A percentile compares a stretch with the other conserved stretches of the same genome.
Conservation (phyloP, 139 green algal species). For the Chlamydomonas sphaeroides region DNA sequence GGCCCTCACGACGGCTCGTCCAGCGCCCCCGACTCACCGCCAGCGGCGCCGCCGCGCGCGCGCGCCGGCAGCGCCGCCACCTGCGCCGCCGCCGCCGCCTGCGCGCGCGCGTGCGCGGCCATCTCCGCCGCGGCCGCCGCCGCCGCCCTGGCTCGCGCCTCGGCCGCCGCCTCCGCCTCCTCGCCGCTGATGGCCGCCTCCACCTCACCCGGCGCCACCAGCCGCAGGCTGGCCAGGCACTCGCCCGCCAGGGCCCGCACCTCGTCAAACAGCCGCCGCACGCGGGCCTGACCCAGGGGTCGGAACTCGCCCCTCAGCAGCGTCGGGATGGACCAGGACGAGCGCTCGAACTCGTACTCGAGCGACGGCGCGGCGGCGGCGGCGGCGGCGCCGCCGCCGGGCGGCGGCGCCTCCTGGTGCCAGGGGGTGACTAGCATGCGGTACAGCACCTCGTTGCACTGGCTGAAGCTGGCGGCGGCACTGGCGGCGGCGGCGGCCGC, state of each 20-base stretch:
- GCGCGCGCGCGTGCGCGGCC: no score
- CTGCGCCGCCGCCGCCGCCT: no score
- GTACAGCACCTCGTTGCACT: slow-evolving; percentile 28
- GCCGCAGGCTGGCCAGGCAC: neutral
- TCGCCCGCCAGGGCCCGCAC: neutral
- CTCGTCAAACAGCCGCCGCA: slow-evolving; percentile 33
- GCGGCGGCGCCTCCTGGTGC: neutral
- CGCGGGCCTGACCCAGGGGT: slow-evolving; percentile 10
- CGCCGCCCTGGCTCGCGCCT: no score
- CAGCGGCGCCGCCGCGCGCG: no score
- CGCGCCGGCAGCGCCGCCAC: no score
- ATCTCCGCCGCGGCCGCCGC: no score
- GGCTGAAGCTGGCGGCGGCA: neutral
- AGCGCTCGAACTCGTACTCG: slow-evolving; percentile 9
- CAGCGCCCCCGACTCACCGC: no score
- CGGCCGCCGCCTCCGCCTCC: no score
- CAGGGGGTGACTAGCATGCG: slow-evolving; percentile 10
- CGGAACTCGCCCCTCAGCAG: slow-evolving; percentile 1
- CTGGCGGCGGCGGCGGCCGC: neutral
- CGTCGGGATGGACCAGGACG: slow-evolving; percentile 9
- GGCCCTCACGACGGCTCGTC: no score
- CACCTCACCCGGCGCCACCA: no score
- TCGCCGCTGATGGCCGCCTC: neutral
- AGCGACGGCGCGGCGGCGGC: neutral
- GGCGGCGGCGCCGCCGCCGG: neutral